phyloP scores from a whole-genome alignment of 305 asterid species.

The Salvia sclarea region DNA sequence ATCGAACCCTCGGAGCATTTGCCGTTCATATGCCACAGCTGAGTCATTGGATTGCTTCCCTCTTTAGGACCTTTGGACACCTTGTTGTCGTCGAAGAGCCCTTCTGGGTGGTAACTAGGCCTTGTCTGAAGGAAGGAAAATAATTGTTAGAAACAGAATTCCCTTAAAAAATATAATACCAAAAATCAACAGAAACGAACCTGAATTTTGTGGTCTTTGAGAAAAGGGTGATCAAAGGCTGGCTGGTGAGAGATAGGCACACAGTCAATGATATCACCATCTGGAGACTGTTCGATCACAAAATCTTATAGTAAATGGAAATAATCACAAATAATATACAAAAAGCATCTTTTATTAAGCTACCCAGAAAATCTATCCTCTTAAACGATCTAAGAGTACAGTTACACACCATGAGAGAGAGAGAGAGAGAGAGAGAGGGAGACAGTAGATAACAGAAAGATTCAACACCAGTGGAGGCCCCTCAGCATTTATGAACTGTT shows the following conservation, averaged over 20 bases:
- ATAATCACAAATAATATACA: neutral
- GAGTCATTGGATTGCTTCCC: conserved; percentile 48
- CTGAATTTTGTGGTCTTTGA: conserved; percentile 94
- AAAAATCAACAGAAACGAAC: conserved; percentile 32
- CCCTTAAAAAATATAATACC: neutral
- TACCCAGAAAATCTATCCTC: neutral
- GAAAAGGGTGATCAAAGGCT: conserved; percentile 91
- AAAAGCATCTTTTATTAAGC: neutral
- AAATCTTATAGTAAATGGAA: conserved; percentile 19
- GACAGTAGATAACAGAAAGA: neutral
- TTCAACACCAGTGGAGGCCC: conserved; percentile 20
- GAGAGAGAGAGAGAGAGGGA: neutral
- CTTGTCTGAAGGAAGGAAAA: conserved; percentile 46
- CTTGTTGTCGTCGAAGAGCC: conserved; percentile 59
- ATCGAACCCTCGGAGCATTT: conserved; percentile 65
- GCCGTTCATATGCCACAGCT: conserved; percentile 81
- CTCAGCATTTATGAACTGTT: conserved; percentile 22
- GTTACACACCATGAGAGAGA: neutral
- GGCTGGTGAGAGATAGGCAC: conserved; percentile 82
- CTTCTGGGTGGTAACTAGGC: conserved; percentile 80
- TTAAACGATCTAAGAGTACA: neutral
- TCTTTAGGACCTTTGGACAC: conserved; percentile 41
- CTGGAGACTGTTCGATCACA: conserved; percentile 65
- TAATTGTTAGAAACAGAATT: conserved; percentile 8
- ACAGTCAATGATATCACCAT: conserved; percentile 88